Evolutionary conservation across 2,329 filamentous ascomycete species (phyloP).

Genomic region (Aspergillus quadrilineatus): DNA sequence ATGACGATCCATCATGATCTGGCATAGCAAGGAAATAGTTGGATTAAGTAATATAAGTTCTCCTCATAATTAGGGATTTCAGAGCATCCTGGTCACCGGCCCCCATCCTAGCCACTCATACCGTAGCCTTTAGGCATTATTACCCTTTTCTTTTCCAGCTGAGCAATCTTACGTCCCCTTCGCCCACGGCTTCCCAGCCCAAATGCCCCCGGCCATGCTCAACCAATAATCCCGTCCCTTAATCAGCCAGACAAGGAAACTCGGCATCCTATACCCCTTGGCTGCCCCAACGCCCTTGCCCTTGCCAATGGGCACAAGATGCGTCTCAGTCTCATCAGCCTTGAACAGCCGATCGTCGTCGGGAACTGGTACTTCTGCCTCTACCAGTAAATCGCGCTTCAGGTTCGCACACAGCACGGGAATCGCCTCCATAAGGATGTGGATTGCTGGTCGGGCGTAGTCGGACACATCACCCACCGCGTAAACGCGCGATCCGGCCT

Average conservation of each 20-base stretch:
- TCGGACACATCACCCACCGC: slow-evolving; percentile 49
- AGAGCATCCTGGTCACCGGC: too few species aligned
- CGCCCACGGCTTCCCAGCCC: slow-evolving; percentile 54
- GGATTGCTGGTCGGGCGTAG: slow-evolving; percentile 44
- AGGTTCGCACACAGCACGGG: slow-evolving; percentile 51
- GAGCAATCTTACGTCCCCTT: slow-evolving; percentile 38
- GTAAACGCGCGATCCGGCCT: slow-evolving; percentile 44
- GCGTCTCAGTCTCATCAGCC: slow-evolving; percentile 48
- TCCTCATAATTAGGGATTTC: too few species aligned
- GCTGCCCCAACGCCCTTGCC: slow-evolving; percentile 48
- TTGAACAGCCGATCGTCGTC: slow-evolving; percentile 35
- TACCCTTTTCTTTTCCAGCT: not conserved
- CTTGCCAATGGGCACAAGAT: slow-evolving; percentile 50
- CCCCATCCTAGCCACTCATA: too few species aligned
- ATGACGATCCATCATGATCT: too few species aligned
- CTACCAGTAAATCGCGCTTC: slow-evolving; percentile 47
- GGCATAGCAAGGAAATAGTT: too few species aligned
- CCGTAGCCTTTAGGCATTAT: too few species aligned
- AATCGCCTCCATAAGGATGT: slow-evolving; percentile 43
- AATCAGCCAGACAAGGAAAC: slow-evolving; percentile 50
- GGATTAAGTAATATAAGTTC: too few species aligned
- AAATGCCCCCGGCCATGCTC: slow-evolving; percentile 49
- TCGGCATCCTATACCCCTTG: slow-evolving; percentile 46
- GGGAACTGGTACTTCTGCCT: slow-evolving; percentile 26
- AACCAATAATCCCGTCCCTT: slow-evolving; percentile 56